Conservation (phyloP, 305 asterid species). For the Fraxinus albicans region DNA sequence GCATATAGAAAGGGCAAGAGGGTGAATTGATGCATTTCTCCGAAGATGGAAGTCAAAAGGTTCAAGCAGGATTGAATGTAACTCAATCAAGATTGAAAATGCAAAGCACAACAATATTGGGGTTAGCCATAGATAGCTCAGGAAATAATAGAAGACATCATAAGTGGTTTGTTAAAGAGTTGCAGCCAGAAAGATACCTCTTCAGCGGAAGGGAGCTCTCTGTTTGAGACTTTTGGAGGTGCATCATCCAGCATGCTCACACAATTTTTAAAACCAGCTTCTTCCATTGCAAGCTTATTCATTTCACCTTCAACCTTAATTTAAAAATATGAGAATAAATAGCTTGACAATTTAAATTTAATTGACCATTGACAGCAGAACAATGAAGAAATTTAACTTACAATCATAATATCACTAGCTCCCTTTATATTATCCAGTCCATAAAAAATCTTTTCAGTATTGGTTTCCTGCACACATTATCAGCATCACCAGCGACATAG, state of each 20-base stretch:
- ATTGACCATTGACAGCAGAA: slow-evolving; percentile 26
- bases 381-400: slow-evolving; percentile 30
- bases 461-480: slow-evolving; percentile 52
- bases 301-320: slow-evolving; percentile 96
- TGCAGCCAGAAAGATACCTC: slow-evolving; percentile 42
- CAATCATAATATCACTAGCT: slow-evolving; percentile 81
- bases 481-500: slow-evolving; percentile 19
- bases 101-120: neutral
- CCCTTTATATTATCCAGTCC: slow-evolving; percentile 87
- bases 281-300: slow-evolving; percentile 98
- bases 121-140: neutral
- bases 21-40: slow-evolving; percentile 5
- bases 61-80: slow-evolving; percentile 2
- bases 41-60: neutral
- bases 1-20: slow-evolving; percentile 4
- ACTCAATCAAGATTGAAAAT: neutral
- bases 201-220: slow-evolving; percentile 63
- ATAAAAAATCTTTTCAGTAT: slow-evolving; percentile 73
- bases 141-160: neutral
- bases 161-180: slow-evolving; percentile 1
- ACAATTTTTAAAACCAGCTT: slow-evolving; percentile 89
- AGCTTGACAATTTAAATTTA: slow-evolving; percentile 11
- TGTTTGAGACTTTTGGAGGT: slow-evolving; percentile 67
- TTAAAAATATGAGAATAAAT: slow-evolving; percentile 13
- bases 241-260: slow-evolving; percentile 98